These are phyloP conservation scores for Mallotus repandus DNA, from an alignment of 441 rosid genomes.

Conservation along the genomic window DNA sequence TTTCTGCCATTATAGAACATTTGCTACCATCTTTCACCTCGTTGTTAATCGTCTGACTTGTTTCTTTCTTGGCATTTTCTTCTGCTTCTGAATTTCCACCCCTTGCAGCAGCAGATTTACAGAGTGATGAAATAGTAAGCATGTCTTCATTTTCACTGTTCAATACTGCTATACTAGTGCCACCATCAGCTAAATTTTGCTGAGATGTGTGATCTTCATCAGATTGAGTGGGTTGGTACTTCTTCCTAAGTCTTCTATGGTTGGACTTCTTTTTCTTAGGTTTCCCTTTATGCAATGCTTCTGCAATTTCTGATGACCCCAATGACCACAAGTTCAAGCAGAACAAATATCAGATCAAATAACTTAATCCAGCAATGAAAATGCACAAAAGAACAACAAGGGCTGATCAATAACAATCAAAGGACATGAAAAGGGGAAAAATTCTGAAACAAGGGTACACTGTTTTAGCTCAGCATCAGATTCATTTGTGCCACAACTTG, in stretches of 20 bases:
- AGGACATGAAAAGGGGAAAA: background rate
- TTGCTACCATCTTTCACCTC: slow-evolving; percentile 21
- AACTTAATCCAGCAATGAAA: background rate
- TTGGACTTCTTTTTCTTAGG: slow-evolving; percentile 29
- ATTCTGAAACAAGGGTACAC: background rate
- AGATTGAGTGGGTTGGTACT: slow-evolving; percentile 41
- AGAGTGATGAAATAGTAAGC: slow-evolving; percentile 32
- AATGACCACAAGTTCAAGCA: slow-evolving; percentile 6
- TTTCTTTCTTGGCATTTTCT: slow-evolving; percentile 22
- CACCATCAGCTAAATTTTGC: slow-evolving; percentile 17
- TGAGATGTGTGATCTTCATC: slow-evolving; percentile 37
- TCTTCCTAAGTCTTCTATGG: slow-evolving; percentile 48
- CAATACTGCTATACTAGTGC: slow-evolving; percentile 8
- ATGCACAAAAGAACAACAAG: background rate
- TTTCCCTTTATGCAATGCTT: slow-evolving; percentile 23
- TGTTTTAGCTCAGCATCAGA: background rate
- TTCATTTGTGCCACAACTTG: background rate
- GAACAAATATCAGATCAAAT: slow-evolving; percentile 6
- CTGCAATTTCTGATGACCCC: slow-evolving; percentile 31
- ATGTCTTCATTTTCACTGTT: slow-evolving; percentile 35
- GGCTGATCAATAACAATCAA: background rate
- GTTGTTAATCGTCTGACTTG: slow-evolving; percentile 19
- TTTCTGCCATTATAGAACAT: background rate
- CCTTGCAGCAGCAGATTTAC: slow-evolving; percentile 29
- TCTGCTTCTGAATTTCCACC: slow-evolving; percentile 21